Percentiles rank a stretch among this genome's conserved stretches.
phyloP scores from a whole-genome alignment of 1,139 yeast species.

The Suhomyces taliae region DNA sequence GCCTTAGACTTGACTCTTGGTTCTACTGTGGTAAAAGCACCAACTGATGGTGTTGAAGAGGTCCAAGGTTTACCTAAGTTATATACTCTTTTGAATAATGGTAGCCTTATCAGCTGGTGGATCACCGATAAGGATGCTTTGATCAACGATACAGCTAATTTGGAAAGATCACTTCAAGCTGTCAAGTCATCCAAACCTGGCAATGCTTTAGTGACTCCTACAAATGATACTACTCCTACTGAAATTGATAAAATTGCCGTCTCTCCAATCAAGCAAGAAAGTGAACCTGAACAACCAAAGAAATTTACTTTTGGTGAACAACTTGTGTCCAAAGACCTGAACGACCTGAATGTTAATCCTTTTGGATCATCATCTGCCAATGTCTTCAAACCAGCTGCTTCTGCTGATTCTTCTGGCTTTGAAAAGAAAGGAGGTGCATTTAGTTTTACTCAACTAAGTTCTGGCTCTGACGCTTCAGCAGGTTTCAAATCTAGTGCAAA shows the following conservation, averaged over 20 bases:
- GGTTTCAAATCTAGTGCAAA: too few species aligned
- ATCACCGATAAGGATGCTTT: constrained; percentile 54
- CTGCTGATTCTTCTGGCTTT: neutral
- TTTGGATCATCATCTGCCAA: constrained; percentile 7
- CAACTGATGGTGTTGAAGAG: constrained; percentile 58
- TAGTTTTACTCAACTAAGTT: too few species aligned
- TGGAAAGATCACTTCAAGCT: constrained; percentile 18
- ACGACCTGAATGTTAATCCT: constrained; percentile 1
- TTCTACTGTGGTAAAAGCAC: constrained; percentile 42
- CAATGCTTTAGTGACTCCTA: neutral
- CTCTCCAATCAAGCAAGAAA: neutral
- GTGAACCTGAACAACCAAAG: neutral
- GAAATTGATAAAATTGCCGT: neutral
- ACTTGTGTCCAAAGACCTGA: neutral
- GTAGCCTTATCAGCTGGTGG: constrained; percentile 64
- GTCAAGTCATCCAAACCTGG: neutral
- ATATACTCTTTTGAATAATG: constrained; percentile 62
- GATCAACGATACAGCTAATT: constrained; percentile 26
- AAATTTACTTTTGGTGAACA: neutral
- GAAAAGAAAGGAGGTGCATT: neutral
- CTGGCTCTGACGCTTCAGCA: too few species aligned
- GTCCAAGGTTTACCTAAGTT: constrained; percentile 59
- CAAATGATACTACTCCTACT: neutral
- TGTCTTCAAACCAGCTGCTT: constrained; percentile 1
- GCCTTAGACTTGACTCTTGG: constrained; percentile 56